phyloP scores from a whole-genome alignment of 768 basidiomycete species.

The Lactifluus piperatus region DNA sequence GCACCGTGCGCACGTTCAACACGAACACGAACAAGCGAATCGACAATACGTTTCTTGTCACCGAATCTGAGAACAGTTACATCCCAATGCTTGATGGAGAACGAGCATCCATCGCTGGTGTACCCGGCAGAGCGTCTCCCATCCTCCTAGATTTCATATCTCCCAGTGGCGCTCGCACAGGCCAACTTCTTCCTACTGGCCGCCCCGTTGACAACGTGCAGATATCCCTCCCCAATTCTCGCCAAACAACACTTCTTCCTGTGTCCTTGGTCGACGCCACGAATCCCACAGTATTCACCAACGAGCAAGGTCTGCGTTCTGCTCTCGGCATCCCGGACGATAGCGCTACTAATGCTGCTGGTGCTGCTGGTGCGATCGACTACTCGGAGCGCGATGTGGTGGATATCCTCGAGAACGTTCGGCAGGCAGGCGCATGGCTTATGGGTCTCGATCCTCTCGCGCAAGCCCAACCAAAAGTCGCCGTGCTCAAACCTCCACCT shows the following conservation, averaged over 20 bases:
- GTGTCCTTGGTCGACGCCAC: slow-evolving; percentile 64
- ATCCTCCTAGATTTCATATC: slow-evolving; percentile 59
- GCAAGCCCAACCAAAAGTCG: slow-evolving; percentile 66
- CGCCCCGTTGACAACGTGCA: slow-evolving; percentile 38
- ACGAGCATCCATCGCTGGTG: slow-evolving; percentile 55
- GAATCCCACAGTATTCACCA: slow-evolving; percentile 64
- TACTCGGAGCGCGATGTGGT: slow-evolving; percentile 20
- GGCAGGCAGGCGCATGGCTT: slow-evolving; percentile 42
- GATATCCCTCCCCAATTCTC: slow-evolving; percentile 23
- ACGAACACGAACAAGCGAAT: slow-evolving; percentile 65
- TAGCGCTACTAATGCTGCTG: no score
- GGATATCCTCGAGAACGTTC: slow-evolving; percentile 41
- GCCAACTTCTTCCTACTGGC: slow-evolving; percentile 58
- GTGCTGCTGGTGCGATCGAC: no score
- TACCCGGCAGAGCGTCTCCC: slow-evolving; percentile 53
- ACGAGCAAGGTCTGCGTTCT: slow-evolving; percentile 33
- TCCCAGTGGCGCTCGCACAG: slow-evolving; percentile 63
- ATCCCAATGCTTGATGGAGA: slow-evolving; percentile 37
- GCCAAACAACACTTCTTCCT: slow-evolving; percentile 22
- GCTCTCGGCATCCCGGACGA: slow-evolving; percentile 29
- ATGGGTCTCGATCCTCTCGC: slow-evolving; percentile 60
- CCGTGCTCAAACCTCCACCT: slow-evolving; percentile 38
- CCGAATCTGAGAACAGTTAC: slow-evolving; percentile 6
- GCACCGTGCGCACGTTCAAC: slow-evolving; percentile 54
- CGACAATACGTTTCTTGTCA: slow-evolving; percentile 60